These are phyloP conservation scores for Colletotrichum sp. DNA, from an alignment of 2,329 filamentous ascomycete genomes.

Conservation along the genomic window DNA sequence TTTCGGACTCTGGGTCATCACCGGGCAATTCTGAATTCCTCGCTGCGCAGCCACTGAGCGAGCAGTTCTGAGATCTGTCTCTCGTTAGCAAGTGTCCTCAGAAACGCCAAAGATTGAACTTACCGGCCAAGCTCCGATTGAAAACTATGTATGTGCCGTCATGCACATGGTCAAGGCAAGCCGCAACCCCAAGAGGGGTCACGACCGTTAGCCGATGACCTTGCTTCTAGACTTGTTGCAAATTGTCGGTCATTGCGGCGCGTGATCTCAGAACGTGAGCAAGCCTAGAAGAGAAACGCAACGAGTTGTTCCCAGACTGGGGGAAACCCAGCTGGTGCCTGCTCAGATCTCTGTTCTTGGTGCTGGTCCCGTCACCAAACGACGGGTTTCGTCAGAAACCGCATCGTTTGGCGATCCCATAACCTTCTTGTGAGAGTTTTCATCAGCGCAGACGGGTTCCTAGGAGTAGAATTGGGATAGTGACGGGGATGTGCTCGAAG, in stretches of 20 bases:
- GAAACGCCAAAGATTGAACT: neutral
- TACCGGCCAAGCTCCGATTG: constrained; percentile 38
- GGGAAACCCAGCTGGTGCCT: constrained; percentile 17
- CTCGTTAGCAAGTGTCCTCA: neutral
- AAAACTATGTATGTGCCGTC: constrained; percentile 37
- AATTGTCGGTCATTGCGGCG: constrained; percentile 27
- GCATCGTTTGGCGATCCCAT: constrained; percentile 14
- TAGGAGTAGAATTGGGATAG: neutral
- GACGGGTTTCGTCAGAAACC: constrained; percentile 12
- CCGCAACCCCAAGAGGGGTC: constrained; percentile 3
- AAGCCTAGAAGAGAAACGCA: neutral
- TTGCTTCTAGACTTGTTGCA: constrained; percentile 8
- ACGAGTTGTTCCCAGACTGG: neutral
- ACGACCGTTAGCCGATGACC: constrained; percentile 1
- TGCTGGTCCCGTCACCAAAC: constrained; percentile 22
- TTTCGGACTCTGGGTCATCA: constrained; percentile 41
- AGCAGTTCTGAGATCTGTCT: constrained; percentile 10
- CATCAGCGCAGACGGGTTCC: constrained; percentile 24
- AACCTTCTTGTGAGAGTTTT: constrained; percentile 21
- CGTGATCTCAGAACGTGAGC: constrained; percentile 1
- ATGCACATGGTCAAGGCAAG: constrained; percentile 14
- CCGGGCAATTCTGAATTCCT: constrained; percentile 28
- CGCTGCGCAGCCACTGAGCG: constrained; percentile 9
- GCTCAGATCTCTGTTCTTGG: constrained; percentile 41
- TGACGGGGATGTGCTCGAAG: neutral